phyloP scores from a whole-genome alignment of 2,329 filamentous ascomycete genomes.

The Ascochyta rabiei region DNA sequence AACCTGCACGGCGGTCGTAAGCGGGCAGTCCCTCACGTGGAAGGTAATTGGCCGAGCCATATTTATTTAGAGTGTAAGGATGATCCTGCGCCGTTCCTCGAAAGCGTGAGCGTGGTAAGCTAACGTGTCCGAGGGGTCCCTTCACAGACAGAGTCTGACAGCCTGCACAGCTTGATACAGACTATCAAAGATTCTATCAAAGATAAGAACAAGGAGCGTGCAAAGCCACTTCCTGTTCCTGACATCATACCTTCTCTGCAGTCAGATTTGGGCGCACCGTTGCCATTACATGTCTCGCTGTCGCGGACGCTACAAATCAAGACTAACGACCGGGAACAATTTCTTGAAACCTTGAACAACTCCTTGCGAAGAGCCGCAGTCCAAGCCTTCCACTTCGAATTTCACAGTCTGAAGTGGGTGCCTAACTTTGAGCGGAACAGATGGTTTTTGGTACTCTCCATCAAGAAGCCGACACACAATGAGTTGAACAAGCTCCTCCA shows the following conservation, averaged over 20 bases:
- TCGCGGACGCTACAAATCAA: conserved; percentile 79
- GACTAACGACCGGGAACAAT: conserved; percentile 73
- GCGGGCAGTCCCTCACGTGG: conserved; percentile 80
- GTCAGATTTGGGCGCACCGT: conserved; percentile 76
- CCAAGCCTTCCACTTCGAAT: conserved; percentile 57
- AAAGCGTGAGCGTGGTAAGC: conserved; percentile 24
- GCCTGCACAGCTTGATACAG: conserved; percentile 38
- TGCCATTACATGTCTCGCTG: conserved; percentile 89
- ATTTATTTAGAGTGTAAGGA: conserved; percentile 90
- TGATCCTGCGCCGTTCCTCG: conserved; percentile 7
- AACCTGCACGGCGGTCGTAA: conserved; percentile 83
- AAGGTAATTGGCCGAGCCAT: conserved; percentile 92
- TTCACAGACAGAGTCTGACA: conserved; percentile 40
- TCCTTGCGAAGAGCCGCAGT: conserved; percentile 50
- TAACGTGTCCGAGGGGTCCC: conserved; percentile 48
- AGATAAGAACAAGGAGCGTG: conserved; percentile 25
- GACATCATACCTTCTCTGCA: conserved; percentile 71
- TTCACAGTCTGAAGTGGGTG: conserved; percentile 66
- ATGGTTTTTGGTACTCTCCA: conserved; percentile 81
- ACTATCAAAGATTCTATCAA: conserved; percentile 29
- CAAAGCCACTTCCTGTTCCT: conserved; percentile 34
- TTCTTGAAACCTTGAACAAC: conserved; percentile 64
- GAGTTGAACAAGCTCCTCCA: conserved; percentile 61
- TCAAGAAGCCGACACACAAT: conserved; percentile 49
- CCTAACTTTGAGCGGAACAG: conserved; percentile 70